phyloP scores from a whole-genome alignment of 306 rosid species.

The Morella rubra region DNA sequence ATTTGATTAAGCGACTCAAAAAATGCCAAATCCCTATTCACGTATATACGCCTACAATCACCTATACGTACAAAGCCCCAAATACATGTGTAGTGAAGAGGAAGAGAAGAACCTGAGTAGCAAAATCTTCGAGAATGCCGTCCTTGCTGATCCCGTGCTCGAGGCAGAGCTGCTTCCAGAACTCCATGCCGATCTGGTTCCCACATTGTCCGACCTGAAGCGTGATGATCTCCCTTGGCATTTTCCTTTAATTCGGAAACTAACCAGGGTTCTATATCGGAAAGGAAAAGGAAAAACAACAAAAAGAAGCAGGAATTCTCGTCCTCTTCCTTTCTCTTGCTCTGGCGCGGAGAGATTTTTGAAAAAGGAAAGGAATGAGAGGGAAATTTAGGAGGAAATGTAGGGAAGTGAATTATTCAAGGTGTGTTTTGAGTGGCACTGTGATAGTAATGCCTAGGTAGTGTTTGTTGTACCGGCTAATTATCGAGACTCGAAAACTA shows the following conservation, averaged over 20 bases:
- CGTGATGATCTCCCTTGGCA: constrained; percentile 96
- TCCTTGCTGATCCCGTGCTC: constrained; percentile 99
- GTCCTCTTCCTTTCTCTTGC: not conserved
- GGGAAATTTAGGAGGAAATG: constrained; percentile 5
- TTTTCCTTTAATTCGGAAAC: constrained; percentile 33
- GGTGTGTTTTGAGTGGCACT: not conserved
- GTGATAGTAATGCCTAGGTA: not conserved
- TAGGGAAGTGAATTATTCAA: constrained; percentile 10
- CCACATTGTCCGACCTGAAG: constrained; percentile 99
- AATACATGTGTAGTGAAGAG: not conserved
- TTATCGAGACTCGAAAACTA: not conserved
- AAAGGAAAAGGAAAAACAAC: not conserved
- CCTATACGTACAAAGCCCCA: not conserved
- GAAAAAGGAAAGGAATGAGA: constrained; percentile 16
- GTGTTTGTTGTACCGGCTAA: not conserved
- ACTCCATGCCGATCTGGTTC: constrained; percentile 99
- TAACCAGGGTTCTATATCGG: constrained; percentile 49
- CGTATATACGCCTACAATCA: not conserved
- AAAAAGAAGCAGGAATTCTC: not conserved
- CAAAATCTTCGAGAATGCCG: constrained; percentile 96
- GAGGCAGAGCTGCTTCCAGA: constrained; percentile 98
- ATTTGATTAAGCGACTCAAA: not conserved
- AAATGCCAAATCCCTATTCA: not conserved
- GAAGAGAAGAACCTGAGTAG: constrained; percentile 68
- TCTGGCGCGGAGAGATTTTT: constrained; percentile 36